Conservation (phyloP, 2,329 filamentous ascomycete species). For the Aspergillus thermomutatus region DNA sequence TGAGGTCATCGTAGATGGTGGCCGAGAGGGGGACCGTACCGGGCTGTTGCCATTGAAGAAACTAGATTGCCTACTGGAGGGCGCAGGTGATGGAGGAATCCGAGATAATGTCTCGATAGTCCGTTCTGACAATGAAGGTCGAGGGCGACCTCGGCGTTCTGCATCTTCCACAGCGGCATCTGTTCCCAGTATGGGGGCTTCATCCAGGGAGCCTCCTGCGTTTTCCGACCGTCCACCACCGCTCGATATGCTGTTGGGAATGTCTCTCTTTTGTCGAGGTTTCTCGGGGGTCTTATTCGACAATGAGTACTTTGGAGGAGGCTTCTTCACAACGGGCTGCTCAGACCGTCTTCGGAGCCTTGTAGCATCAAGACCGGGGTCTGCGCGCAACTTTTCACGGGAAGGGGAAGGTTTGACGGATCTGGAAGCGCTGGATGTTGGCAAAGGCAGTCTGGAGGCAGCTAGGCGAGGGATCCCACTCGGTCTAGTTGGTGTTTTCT, state of each 20-base stretch:
- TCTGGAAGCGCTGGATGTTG: constrained; percentile 37
- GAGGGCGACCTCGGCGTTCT: constrained; percentile 24
- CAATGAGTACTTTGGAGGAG: constrained; percentile 24
- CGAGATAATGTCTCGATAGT: constrained; percentile 80
- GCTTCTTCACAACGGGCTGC: constrained; percentile 36
- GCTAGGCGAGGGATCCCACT: constrained; percentile 48
- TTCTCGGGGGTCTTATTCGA: constrained; percentile 20
- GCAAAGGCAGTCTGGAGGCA: constrained; percentile 52
- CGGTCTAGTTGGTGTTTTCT: constrained; percentile 25
- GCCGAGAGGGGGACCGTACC: constrained; percentile 60
- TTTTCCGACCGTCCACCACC: constrained; percentile 13
- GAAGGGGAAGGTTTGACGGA: constrained; percentile 48
- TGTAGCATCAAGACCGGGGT: constrained; percentile 35
- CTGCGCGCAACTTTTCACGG: constrained; percentile 44
- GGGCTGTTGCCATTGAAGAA: constrained; percentile 68
- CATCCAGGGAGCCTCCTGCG: constrained; percentile 8
- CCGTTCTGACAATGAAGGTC: constrained; percentile 63
- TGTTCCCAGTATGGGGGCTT: constrained; percentile 11
- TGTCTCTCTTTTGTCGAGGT: constrained; percentile 18
- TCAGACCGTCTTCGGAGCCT: constrained; percentile 39
- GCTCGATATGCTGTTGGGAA: constrained; percentile 17
- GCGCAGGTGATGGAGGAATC: constrained; percentile 72
- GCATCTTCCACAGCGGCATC: constrained; percentile 15
- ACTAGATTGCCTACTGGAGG: constrained; percentile 63
- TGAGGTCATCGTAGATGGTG: constrained; percentile 57